Evolutionary conservation across 108 stramenopile genomes (phyloP).

Genomic region (Aurantiochytrium sp.): DNA sequence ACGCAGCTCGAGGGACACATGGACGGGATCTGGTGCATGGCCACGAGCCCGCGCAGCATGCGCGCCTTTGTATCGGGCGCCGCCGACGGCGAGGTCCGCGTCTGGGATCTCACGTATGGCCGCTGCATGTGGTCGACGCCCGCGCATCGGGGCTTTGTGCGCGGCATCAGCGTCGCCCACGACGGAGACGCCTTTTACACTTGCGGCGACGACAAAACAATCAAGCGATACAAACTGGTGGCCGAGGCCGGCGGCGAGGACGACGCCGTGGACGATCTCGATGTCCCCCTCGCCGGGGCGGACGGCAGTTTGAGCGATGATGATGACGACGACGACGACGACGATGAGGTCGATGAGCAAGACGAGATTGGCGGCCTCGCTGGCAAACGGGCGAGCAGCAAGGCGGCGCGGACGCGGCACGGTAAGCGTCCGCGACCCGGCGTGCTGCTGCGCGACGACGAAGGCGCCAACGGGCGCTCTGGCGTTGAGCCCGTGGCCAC

Average conservation of each 20-base stretch:
- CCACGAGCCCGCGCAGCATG: constrained; percentile 66
- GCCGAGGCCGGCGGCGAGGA: constrained; percentile 35
- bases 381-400: constrained; percentile 11
- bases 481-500: constrained; percentile 44
- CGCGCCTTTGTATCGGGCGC: constrained; percentile 80
- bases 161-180: constrained; percentile 58
- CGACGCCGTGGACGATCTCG: constrained; percentile 33
- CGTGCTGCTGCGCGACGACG: not conserved
- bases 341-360: constrained; percentile 34
- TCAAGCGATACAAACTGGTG: constrained; percentile 66
- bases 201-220: constrained; percentile 80
- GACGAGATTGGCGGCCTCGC: constrained; percentile 28
- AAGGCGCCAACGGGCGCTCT: too few relatives aligned
- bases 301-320: constrained; percentile 16
- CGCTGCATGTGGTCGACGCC: constrained; percentile 68
- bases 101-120: constrained; percentile 87
- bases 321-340: not conserved
- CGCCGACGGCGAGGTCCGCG: constrained; percentile 82
- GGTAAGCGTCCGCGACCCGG: constrained; percentile 24
- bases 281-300: not conserved
- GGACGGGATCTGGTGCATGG: constrained; percentile 81
- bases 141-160: constrained; percentile 60
- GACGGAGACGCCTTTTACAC: constrained; percentile 75
- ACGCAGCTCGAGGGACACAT: constrained; percentile 86
- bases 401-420: constrained; percentile 35